These are phyloP conservation scores for Diplocarpon mali DNA, from an alignment of 2,329 filamentous ascomycete species.

Conservation along the genomic window DNA sequence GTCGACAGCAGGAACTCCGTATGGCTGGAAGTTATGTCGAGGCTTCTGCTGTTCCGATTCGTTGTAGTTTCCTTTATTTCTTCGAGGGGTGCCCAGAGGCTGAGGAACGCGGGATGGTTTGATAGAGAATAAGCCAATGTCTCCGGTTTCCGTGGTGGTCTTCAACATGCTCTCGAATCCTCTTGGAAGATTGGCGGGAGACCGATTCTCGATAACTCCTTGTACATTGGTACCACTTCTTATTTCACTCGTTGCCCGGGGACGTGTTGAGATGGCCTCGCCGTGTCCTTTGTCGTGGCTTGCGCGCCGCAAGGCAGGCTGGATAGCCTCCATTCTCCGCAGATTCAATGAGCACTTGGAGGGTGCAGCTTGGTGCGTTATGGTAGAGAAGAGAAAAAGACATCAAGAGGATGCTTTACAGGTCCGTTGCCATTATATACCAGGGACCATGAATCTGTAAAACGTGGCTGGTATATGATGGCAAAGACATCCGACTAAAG, in stretches of 20 bases:
- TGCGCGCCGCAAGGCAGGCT: constrained; percentile 5
- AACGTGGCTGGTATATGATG: too few relatives aligned
- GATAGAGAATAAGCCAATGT: constrained; percentile 50
- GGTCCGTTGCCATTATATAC: neutral
- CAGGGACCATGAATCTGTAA: neutral
- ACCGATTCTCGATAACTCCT: constrained; percentile 18
- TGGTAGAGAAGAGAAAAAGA: neutral
- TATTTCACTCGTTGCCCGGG: constrained; percentile 12
- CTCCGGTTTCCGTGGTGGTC: constrained; percentile 55
- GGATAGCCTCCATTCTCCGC: constrained; percentile 16
- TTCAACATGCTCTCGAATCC: constrained; percentile 54
- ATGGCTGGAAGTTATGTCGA: constrained; percentile 17
- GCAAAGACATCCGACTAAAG: too few relatives aligned
- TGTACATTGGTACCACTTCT: neutral
- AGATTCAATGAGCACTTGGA: neutral
- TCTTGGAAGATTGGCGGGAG: constrained; percentile 37
- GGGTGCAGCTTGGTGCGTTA: neutral
- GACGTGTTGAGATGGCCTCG: constrained; percentile 11
- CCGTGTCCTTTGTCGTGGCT: constrained; percentile 9
- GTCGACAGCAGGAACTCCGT: constrained; percentile 27
- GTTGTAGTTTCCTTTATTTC: constrained; percentile 9
- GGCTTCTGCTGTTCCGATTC: constrained; percentile 14
- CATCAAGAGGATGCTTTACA: neutral
- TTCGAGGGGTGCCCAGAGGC: constrained; percentile 17
- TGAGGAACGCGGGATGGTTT: constrained; percentile 29